These are phyloP conservation scores for Heterobasidion irregulare DNA, from an alignment of 1,284 basidiomycete species.

Conservation along the genomic window DNA sequence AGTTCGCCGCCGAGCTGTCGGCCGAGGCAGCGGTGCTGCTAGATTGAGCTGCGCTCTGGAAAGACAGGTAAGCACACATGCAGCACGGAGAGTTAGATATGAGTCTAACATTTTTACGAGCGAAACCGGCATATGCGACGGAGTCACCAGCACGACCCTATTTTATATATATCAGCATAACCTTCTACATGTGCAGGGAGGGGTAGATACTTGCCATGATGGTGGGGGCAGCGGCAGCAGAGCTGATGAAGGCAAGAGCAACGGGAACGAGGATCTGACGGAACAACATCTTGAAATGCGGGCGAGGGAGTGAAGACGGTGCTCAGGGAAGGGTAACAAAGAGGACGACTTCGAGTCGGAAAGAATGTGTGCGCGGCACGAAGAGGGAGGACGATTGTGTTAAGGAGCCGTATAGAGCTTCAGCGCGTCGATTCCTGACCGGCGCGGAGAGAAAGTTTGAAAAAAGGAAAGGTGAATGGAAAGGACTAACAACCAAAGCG, in stretches of 20 bases:
- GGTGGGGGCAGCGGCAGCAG: background rate
- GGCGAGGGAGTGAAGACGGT: background rate
- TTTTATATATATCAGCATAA: too few species aligned
- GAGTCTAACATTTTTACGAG: background rate
- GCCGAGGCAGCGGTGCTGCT: background rate
- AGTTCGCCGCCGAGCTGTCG: background rate
- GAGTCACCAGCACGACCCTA: background rate
- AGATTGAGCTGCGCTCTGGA: background rate
- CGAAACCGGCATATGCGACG: background rate
- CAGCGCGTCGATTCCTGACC: conserved; percentile 1
- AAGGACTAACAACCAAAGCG: background rate
- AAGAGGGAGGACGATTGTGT: background rate
- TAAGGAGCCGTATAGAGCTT: background rate
- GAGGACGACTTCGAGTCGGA: background rate
- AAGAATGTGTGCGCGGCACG: background rate
- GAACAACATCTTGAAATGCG: background rate
- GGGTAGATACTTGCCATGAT: background rate
- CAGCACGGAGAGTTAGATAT: too few species aligned
- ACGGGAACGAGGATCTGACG: background rate
- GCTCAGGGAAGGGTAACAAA: background rate
- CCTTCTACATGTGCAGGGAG: background rate
- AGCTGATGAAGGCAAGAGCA: background rate
- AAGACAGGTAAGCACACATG: background rate
- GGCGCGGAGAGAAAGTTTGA: background rate
- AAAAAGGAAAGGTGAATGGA: background rate